Evolutionary conservation across 129 eudicot genomes (phyloP).

Genomic region (Chrysanthemum seticuspe): DNA sequence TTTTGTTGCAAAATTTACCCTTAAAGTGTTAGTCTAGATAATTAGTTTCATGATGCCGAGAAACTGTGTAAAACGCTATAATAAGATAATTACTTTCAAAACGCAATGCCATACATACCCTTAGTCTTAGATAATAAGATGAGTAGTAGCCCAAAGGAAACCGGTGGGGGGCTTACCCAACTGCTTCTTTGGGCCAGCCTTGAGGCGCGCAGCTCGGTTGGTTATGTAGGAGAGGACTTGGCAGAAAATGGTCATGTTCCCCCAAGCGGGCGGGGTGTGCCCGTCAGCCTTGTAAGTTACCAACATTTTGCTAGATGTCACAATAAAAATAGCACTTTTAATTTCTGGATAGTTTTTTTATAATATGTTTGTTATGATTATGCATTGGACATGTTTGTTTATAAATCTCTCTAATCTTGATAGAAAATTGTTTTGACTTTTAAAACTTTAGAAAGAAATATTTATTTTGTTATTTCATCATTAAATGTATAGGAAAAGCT

Average conservation of each 20-base stretch:
- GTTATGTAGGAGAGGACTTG: too few species aligned
- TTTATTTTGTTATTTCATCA: neutral
- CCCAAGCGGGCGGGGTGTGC: too few species aligned
- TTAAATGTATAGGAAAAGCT: neutral
- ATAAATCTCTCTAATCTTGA: neutral
- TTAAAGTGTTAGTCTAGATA: too few species aligned
- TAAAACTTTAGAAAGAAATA: neutral
- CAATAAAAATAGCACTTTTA: neutral
- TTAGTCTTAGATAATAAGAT: too few species aligned
- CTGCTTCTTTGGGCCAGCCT: too few species aligned
- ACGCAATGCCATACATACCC: too few species aligned
- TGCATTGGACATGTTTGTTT: conserved; percentile 19
- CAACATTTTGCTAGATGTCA: neutral
- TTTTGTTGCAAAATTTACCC: too few species aligned
- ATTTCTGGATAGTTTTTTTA: neutral
- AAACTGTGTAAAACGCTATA: neutral
- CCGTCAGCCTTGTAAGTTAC: neutral
- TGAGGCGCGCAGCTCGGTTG: too few species aligned
- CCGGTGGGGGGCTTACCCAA: too few species aligned
- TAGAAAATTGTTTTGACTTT: neutral
- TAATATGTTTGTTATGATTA: neutral
- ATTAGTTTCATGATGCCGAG: too few species aligned
- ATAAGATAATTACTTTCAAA: neutral
- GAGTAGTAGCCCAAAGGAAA: too few species aligned
- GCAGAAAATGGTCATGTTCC: too few species aligned